A percentile compares a stretch with the other conserved stretches of the same genome.
phyloP scores from a whole-genome alignment of 257 asterid genomes.

The Thymus mandschuricus region DNA sequence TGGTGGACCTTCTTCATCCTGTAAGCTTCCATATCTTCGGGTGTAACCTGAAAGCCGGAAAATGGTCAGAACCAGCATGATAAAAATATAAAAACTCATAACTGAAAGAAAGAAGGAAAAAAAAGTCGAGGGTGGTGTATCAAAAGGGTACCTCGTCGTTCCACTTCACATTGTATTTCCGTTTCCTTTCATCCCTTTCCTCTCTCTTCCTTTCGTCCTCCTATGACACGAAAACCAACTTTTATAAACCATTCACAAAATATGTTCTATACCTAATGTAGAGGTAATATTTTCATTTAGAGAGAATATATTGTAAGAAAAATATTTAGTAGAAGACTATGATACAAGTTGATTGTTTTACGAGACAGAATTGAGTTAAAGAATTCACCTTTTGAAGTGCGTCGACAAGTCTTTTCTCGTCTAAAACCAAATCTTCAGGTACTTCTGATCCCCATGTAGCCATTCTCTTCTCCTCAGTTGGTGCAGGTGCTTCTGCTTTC shows the following conservation, averaged over 20 bases:
- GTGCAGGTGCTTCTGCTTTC: conserved; percentile 54
- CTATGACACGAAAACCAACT: conserved; percentile 37
- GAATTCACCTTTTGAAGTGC: conserved; percentile 73
- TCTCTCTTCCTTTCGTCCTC: conserved; percentile 84
- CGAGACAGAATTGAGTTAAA: not conserved
- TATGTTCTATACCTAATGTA: no score
- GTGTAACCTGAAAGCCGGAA: conserved; percentile 53
- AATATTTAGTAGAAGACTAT: not conserved
- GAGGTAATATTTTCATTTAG: no score
- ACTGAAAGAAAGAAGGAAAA: not conserved
- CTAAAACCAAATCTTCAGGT: conserved; percentile 84
- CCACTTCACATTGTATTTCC: conserved; percentile 90
- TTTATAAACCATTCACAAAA: conserved; percentile 11
- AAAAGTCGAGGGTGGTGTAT: not conserved
- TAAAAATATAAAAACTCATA: not conserved
- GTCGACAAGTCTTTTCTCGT: conserved; percentile 63
- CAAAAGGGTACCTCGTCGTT: conserved; percentile 69
- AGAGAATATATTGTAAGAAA: not conserved
- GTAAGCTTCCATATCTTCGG: conserved; percentile 83
- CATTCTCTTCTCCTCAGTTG: conserved; percentile 63
- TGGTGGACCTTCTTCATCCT: conserved; percentile 82
- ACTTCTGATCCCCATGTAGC: conserved; percentile 95
- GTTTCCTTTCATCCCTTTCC: conserved; percentile 86
- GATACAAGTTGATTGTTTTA: no score
- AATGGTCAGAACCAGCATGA: conserved; percentile 14